Conservation (phyloP, 169 alveolate species). For the Neospora caninum region DNA sequence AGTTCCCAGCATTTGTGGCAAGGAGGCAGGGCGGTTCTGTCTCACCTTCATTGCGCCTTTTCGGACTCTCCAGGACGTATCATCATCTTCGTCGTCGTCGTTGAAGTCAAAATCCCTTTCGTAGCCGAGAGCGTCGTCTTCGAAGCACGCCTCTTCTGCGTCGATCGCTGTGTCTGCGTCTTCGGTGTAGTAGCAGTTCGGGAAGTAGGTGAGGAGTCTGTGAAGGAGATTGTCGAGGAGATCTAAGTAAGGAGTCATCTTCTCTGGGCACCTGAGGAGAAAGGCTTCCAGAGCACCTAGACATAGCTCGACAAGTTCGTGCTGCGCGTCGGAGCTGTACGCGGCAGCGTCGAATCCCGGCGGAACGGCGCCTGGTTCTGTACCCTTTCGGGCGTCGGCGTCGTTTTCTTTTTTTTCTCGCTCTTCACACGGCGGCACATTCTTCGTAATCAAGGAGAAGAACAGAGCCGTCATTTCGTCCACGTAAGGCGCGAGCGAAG, state of each 20-base stretch:
- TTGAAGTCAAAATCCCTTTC: neutral
- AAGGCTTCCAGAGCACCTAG: neutral
- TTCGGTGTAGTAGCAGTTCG: neutral
- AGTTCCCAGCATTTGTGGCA: too few species aligned
- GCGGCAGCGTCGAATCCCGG: neutral
- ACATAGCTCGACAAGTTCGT: neutral
- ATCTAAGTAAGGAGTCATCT: neutral
- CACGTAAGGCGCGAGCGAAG: neutral
- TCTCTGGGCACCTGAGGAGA: neutral
- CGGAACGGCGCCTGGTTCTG: too few species aligned
- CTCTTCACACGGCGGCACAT: neutral
- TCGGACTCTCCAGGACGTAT: neutral
- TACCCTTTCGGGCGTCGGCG: neutral
- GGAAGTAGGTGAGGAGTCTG: neutral
- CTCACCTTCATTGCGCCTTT: neutral
- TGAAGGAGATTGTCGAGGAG: neutral
- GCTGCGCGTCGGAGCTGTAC: neutral
- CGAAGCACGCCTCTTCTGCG: neutral
- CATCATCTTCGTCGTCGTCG: neutral
- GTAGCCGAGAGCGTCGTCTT: neutral
- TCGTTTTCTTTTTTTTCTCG: neutral
- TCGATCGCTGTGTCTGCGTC: neutral
- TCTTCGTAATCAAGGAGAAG: neutral
- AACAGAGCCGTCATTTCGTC: neutral
- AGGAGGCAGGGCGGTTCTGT: too few species aligned